Evolutionary conservation across 768 basidiomycete species (phyloP).

Genomic region (Leccinum sublutescens): DNA sequence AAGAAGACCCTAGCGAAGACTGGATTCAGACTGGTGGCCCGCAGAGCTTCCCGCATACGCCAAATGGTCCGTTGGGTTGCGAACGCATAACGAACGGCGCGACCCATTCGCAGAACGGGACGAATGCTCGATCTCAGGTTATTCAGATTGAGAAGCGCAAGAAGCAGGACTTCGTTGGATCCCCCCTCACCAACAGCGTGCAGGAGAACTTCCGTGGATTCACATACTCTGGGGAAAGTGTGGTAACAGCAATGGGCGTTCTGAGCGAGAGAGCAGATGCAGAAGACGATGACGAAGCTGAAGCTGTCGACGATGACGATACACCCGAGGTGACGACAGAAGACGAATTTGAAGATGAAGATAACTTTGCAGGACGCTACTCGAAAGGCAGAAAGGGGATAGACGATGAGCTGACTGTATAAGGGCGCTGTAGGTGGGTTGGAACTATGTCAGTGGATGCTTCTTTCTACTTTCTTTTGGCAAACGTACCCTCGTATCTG

Average conservation of each 20-base stretch:
- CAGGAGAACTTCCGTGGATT: conserved; percentile 98
- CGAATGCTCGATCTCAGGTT: conserved; percentile 26
- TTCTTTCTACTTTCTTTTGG: conserved; percentile 6
- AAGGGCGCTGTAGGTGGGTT: conserved; percentile 15
- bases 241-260: conserved; percentile 45
- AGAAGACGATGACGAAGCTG: conserved; percentile 39
- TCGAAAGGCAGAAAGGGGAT: conserved; percentile 53
- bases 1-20: conserved; percentile 69
- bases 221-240: conserved; percentile 76
- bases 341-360: conserved; percentile 73
- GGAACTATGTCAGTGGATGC: conserved; percentile 11
- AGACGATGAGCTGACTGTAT: conserved; percentile 35
- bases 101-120: conserved; percentile 13
- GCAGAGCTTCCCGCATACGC: conserved; percentile 48
- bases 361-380: conserved; percentile 66
- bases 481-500: conserved; percentile 6
- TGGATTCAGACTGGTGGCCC: conserved; percentile 40
- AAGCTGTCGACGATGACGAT: conserved; percentile 52
- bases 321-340: conserved; percentile 55
- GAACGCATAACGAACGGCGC: conserved; percentile 35
- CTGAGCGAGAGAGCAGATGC: conserved; percentile 30
- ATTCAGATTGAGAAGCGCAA: conserved; percentile 56
- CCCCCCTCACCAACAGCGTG: conserved; percentile 84
- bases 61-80: conserved; percentile 76
- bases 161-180: conserved; percentile 46